A percentile compares a stretch with the other conserved stretches of the same genome.
These are phyloP conservation scores for Saturnispora galanensis DNA, from an alignment of 805 yeast species.

Conservation along the genomic window DNA sequence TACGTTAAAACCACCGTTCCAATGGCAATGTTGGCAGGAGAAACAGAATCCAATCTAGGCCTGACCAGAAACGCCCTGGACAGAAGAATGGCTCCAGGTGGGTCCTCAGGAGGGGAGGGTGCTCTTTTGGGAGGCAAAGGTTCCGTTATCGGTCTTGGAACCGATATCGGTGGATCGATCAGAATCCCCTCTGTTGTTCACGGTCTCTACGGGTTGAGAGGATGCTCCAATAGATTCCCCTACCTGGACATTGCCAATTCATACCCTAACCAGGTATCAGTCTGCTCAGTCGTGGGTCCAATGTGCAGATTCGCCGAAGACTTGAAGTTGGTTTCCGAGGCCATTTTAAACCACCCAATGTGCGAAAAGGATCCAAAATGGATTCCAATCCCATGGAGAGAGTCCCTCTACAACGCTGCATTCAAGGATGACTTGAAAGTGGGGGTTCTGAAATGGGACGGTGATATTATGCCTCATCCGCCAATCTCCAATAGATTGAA, in stretches of 20 bases:
- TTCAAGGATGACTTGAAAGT: conserved; percentile 28
- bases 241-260: conserved; percentile 24
- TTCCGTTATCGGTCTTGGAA: conserved; percentile 29
- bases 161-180: conserved; percentile 33
- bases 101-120: conserved; percentile 40
- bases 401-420: conserved; percentile 6
- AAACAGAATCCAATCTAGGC: conserved; percentile 32
- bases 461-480: conserved; percentile 41
- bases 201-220: conserved; percentile 28
- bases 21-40: conserved; percentile 34
- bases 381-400: conserved; percentile 43
- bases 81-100: conserved; percentile 31
- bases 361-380: conserved; percentile 42
- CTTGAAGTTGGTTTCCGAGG: conserved; percentile 29
- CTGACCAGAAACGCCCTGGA: conserved; percentile 31
- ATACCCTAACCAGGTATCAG: conserved; percentile 24
- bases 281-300: conserved; percentile 30
- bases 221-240: conserved; percentile 29
- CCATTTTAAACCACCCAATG: conserved; percentile 32
- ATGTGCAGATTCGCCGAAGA: conserved; percentile 24
- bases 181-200: conserved; percentile 26
- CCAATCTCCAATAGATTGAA: conserved; percentile 40
- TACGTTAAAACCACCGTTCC: conserved; percentile 37
- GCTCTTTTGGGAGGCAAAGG: conserved; percentile 25
- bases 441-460: conserved; percentile 39